Percentiles rank a stretch among this genome's conserved stretches.
phyloP scores from a whole-genome alignment of 768 basidiomycete species.

The Boletellus ananiceps region DNA sequence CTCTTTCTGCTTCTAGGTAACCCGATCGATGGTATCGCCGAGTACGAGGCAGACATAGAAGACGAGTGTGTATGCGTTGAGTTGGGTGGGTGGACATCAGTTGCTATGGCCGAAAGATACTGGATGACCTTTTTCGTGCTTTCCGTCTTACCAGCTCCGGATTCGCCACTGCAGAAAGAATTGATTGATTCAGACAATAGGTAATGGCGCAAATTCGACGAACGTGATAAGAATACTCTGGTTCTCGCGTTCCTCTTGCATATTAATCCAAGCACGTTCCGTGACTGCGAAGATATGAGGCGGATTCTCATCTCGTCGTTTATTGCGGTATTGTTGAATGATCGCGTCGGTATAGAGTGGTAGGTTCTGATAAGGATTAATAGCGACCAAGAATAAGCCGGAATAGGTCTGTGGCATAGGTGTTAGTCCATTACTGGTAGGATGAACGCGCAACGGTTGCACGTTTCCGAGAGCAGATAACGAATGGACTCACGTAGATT shows the following conservation, averaged over 20 bases:
- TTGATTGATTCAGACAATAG: constrained; percentile 7
- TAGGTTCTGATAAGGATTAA: constrained; percentile 93
- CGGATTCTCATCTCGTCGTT: constrained; percentile 85
- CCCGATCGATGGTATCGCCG: constrained; percentile 59
- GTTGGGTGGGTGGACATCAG: constrained; percentile 58
- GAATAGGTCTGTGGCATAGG: constrained; percentile 71
- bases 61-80: constrained; percentile 65
- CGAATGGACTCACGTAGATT: constrained; percentile 70
- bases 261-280: constrained; percentile 96
- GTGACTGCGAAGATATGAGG: constrained; percentile 98
- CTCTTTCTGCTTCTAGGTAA: constrained; percentile 65
- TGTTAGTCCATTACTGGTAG: constrained; percentile 10
- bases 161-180: constrained; percentile 73
- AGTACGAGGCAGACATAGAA: constrained; percentile 50
- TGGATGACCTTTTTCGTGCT: constrained; percentile 99
- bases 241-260: constrained; percentile 95
- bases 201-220: constrained; percentile 29
- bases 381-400: constrained; percentile 94
- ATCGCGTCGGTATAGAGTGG: constrained; percentile 89
- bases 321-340: constrained; percentile 85
- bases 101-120: constrained; percentile 95
- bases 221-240: constrained; percentile 98
- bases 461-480: background rate
- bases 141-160: constrained; percentile 98
- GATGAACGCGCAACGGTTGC: constrained; percentile 3